Percentiles rank a stretch among this genome's conserved stretches.
Evolutionary conservation across 345 rosid species (phyloP).

Genomic region (Pelargonium nanum): DNA sequence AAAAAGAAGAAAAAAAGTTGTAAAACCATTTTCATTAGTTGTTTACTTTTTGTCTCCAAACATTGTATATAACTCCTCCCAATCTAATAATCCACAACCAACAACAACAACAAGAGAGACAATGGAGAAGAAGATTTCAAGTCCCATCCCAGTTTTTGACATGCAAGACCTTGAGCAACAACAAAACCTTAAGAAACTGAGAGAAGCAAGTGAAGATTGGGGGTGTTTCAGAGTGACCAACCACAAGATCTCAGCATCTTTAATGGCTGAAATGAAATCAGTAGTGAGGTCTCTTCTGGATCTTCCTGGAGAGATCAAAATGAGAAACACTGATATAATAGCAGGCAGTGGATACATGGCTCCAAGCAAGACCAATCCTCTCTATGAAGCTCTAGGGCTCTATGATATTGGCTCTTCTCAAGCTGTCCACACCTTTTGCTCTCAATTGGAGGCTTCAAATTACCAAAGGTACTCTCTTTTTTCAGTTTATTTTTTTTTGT

Average conservation of each 20-base stretch:
- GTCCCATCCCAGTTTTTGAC: slow-evolving; percentile 34
- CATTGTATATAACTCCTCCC: too few relatives aligned
- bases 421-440: slow-evolving; percentile 52
- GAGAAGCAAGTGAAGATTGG: slow-evolving; percentile 58
- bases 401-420: slow-evolving; percentile 53
- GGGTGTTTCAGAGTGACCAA: slow-evolving; percentile 75
- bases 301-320: slow-evolving; percentile 55
- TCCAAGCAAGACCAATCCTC: slow-evolving; percentile 47
- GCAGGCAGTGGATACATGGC: slow-evolving; percentile 70
- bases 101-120: background rate
- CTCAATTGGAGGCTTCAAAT: slow-evolving; percentile 53
- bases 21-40: too few relatives aligned
- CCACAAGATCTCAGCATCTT: slow-evolving; percentile 36
- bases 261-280: slow-evolving; percentile 56
- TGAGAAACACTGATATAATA: slow-evolving; percentile 43
- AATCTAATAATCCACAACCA: too few relatives aligned
- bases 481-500: background rate
- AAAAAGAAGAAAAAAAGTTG: too few relatives aligned
- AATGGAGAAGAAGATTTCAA: background rate
- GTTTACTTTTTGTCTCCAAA: too few relatives aligned
- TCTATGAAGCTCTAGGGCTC: slow-evolving; percentile 75
- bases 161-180: slow-evolving; percentile 31
- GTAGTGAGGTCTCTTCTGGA: slow-evolving; percentile 54
- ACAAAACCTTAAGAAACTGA: slow-evolving; percentile 19
- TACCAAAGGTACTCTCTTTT: slow-evolving; percentile 41